phyloP scores from a whole-genome alignment of 768 basidiomycete genomes.

The Thelephora aurantiotincta region DNA sequence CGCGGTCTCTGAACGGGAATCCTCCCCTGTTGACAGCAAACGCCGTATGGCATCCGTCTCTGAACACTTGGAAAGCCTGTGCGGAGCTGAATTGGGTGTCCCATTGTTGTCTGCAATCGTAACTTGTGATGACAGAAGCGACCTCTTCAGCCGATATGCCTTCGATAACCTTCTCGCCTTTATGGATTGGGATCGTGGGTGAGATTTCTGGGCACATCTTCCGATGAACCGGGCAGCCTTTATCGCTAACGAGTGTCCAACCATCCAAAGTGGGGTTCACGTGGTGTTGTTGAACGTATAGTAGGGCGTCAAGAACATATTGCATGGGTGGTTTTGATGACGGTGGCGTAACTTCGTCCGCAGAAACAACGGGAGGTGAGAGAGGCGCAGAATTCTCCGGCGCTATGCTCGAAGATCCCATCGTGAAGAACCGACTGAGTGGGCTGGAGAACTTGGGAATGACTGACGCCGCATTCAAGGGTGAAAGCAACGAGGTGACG shows the following conservation, averaged over 20 bases:
- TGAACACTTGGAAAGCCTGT: conserved; percentile 60
- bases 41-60: conserved; percentile 54
- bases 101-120: conserved; percentile 68
- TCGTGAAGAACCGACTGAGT: conserved; percentile 57
- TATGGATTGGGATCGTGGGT: conserved; percentile 68
- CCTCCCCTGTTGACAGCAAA: conserved; percentile 65
- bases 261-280: conserved; percentile 35
- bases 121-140: conserved; percentile 52
- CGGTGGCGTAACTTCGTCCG: conserved; percentile 29
- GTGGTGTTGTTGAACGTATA: conserved; percentile 67
- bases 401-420: conserved; percentile 56
- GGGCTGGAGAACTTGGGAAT: conserved; percentile 59
- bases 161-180: conserved; percentile 83
- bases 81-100: conserved; percentile 75
- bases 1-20: conserved; percentile 85
- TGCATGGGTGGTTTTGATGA: conserved; percentile 60
- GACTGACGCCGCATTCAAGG: conserved; percentile 31
- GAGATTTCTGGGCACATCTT: conserved; percentile 70
- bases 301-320: conserved; percentile 68
- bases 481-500: conserved; percentile 4
- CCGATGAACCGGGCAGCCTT: conserved; percentile 62
- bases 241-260: conserved; percentile 70
- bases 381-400: conserved; percentile 71
- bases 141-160: conserved; percentile 91
- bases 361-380: conserved; percentile 35